Conservation (phyloP, 75 land plant genomes). For the Cryptomeria japonica region DNA sequence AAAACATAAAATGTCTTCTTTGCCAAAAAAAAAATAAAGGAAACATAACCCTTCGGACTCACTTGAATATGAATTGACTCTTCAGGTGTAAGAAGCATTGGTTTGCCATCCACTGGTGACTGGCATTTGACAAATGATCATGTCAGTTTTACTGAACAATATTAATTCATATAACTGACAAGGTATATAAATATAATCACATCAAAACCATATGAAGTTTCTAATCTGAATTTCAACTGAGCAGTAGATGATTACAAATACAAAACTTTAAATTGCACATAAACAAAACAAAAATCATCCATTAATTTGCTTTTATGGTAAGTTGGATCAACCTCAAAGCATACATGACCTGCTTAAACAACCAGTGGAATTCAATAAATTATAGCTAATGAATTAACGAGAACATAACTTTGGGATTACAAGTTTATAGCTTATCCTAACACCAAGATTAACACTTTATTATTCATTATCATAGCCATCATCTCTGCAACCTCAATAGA, state of each 20-base stretch:
- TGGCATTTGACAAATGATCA: constrained; percentile 14
- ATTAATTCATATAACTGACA: not conserved
- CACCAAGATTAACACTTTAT: not conserved
- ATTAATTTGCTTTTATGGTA: not conserved
- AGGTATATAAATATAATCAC: not conserved
- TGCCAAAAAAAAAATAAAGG: not conserved
- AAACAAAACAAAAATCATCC: not conserved
- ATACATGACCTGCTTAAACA: not conserved
- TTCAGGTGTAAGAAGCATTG: constrained; percentile 98
- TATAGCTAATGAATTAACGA: not conserved
- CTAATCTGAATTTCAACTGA: not conserved
- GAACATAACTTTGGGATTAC: not conserved
- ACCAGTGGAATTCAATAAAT: not conserved
- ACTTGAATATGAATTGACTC: constrained; percentile 98
- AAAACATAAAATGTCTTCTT: not conserved
- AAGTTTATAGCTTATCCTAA: not conserved
- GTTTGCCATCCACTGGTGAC: constrained; percentile 99
- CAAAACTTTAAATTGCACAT: not conserved
- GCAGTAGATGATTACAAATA: not conserved
- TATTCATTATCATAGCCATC: not conserved
- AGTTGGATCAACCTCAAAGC: not conserved
- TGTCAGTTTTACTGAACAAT: not conserved
- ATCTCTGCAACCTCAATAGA: not conserved
- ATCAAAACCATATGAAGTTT: not conserved
- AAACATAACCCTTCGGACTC: constrained; percentile 9